Base-by-base conservation (phyloP, 2,329 filamentous ascomycete genomes). In the Aspergillus eucalypticola region DNA sequence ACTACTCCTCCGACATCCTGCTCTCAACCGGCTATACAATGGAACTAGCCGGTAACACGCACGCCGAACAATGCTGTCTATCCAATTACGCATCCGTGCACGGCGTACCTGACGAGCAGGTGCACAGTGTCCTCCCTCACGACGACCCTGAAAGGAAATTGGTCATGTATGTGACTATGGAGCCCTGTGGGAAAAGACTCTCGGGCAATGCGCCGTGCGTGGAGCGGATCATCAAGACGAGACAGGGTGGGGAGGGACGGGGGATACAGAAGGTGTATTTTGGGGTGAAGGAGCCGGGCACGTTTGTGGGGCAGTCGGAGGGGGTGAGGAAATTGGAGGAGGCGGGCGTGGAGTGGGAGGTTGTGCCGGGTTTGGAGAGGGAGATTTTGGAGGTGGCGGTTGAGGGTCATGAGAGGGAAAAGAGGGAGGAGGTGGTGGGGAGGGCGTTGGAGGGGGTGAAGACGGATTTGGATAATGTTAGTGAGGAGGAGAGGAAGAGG, bases 61-160 rank as follows among this genome's bases (percentile, higher is more conserved):
- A 99, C 72, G 95, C 95, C 3, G 95, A 99, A 74, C 92, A 99
- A 78, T 94, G 90, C 75, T 96, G 92, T 71, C 84, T 99, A 59
- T 77, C 88, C 52, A 98, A 99, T 65, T 78, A 76, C 51, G 77
- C 76, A 2, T 68, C 72, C 8, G 67, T 67, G 0, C 72, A 79
- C 53, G 64, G 62, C 5, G 67, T 76, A 10, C 50, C 70, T 5
- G 75, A 78, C 4, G 77, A 78, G 3, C 58, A 67, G 11, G 67
- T 78, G 4, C 64, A 64, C 1, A 63, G 68, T 10, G 75, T 83
- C 88, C 64, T 76, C 5, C 75, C 74, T 17, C 60, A 63, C 1
- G 11, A 35, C 11, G 71, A 75, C 25, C 61, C 70, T 0, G 69
- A 66, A 41, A 82, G 85, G 0, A 76, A 82, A 35, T 77, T 84